These are phyloP conservation scores for Dactylellina haptotyla DNA, from an alignment of 2,329 filamentous ascomycete species.

Conservation along the genomic window DNA sequence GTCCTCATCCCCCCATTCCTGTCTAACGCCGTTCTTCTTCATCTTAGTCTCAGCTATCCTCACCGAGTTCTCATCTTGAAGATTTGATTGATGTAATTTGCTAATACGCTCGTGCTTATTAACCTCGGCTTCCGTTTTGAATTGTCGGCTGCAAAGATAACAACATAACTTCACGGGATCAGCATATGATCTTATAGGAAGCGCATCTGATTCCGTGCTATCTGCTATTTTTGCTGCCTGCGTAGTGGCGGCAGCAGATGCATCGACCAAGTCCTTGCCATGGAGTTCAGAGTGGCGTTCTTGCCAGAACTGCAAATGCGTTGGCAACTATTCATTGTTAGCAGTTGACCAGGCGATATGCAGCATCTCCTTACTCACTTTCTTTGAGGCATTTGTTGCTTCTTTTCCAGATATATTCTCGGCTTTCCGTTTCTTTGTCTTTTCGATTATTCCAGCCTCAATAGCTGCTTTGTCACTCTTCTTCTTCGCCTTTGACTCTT, in stretches of 20 bases:
- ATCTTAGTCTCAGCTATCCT: slow-evolving; percentile 61
- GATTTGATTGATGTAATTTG: slow-evolving; percentile 68
- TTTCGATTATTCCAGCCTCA: slow-evolving; percentile 49
- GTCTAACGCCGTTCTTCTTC: slow-evolving; percentile 58
- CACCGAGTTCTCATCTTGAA: slow-evolving; percentile 66
- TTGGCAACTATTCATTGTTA: slow-evolving; percentile 65
- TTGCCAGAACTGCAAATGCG: slow-evolving; percentile 77
- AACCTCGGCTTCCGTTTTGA: slow-evolving; percentile 68
- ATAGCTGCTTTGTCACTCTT: slow-evolving; percentile 59
- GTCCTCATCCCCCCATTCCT: slow-evolving; percentile 56
- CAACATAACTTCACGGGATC: slow-evolving; percentile 70
- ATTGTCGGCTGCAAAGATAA: slow-evolving; percentile 71
- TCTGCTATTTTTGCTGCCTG: slow-evolving; percentile 54
- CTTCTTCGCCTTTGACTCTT: slow-evolving; percentile 65
- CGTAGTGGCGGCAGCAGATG: slow-evolving; percentile 45
- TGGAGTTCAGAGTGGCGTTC: slow-evolving; percentile 76
- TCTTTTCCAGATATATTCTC: slow-evolving; percentile 60
- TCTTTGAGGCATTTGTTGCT: slow-evolving; percentile 59
- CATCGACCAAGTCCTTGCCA: slow-evolving; percentile 59
- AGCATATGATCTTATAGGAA: slow-evolving; percentile 69
- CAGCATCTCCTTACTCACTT: slow-evolving; percentile 53
- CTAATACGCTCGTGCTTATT: slow-evolving; percentile 71
- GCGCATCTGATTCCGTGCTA: slow-evolving; percentile 59
- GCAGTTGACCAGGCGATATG: no score
- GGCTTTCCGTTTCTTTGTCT: slow-evolving; percentile 58